Conservation (phyloP, 2,329 filamentous ascomycete species). For the Trematosphaeria pertusa region DNA sequence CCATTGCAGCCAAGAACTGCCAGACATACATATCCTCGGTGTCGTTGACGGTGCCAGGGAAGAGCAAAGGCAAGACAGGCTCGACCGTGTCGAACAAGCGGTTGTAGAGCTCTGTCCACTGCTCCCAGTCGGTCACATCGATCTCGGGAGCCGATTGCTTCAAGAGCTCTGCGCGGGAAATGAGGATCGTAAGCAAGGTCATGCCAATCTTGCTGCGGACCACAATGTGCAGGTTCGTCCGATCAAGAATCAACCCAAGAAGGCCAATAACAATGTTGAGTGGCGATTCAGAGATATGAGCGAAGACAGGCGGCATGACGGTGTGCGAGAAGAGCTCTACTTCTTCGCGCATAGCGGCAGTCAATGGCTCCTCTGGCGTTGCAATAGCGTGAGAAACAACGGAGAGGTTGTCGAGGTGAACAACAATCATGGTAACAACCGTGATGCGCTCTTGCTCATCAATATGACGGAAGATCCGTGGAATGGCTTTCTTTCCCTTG, state of each 20-base stretch:
- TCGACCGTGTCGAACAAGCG: constrained; percentile 87
- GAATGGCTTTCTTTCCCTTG: constrained; percentile 96
- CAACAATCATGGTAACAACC: constrained; percentile 92
- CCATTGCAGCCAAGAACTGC: constrained; percentile 96
- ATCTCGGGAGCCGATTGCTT: constrained; percentile 77
- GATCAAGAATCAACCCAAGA: constrained; percentile 80
- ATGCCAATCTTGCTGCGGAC: constrained; percentile 87
- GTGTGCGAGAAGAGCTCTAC: constrained; percentile 88
- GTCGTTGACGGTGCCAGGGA: constrained; percentile 88
- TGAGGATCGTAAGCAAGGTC: constrained; percentile 88
- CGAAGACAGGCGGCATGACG: constrained; percentile 89
- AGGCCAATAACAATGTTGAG: constrained; percentile 91
- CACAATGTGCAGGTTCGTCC: constrained; percentile 83
- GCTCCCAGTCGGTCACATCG: constrained; percentile 71
- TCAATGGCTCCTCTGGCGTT: constrained; percentile 72
- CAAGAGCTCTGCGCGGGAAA: constrained; percentile 91
- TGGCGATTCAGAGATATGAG: constrained; percentile 88
- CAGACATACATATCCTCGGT: constrained; percentile 96
- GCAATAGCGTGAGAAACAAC: constrained; percentile 85
- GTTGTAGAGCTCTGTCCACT: constrained; percentile 86
- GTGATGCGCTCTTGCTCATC: constrained; percentile 92
- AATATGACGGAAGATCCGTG: constrained; percentile 92
- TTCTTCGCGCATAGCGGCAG: constrained; percentile 78
- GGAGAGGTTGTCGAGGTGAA: constrained; percentile 90
- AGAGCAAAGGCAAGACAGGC: constrained; percentile 81